phyloP scores from a whole-genome alignment of 352 stramenopile genomes.

The Phytophthora constricta region DNA sequence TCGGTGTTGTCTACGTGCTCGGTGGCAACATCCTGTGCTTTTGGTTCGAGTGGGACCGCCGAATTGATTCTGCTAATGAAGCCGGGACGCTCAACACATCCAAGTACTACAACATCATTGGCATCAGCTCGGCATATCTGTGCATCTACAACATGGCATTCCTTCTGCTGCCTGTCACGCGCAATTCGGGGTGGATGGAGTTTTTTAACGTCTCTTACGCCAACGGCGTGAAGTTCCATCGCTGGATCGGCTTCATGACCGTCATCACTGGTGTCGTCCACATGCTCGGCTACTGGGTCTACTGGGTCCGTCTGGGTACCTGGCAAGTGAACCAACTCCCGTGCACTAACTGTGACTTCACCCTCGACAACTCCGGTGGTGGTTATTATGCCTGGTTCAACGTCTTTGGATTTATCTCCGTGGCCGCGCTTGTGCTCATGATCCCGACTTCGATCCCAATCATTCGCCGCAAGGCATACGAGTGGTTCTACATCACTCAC shows the following conservation, averaged over 20 bases:
- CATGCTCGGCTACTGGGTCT: constrained; percentile 56
- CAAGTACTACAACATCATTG: constrained; percentile 68
- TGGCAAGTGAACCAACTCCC: constrained; percentile 55
- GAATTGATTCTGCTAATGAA: constrained; percentile 36
- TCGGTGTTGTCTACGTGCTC: constrained; percentile 60
- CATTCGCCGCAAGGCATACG: constrained; percentile 60
- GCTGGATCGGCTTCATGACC: constrained; percentile 67
- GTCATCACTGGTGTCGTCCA: constrained; percentile 61
- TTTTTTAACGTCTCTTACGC: constrained; percentile 71
- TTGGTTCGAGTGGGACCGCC: constrained; percentile 64
- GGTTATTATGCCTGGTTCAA: constrained; percentile 74
- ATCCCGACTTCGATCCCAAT: constrained; percentile 62
- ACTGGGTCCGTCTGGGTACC: constrained; percentile 52
- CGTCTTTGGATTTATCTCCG: constrained; percentile 57
- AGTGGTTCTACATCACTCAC: constrained; percentile 68
- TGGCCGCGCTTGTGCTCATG: constrained; percentile 56
- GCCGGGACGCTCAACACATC: constrained; percentile 47
- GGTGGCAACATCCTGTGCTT: constrained; percentile 66
- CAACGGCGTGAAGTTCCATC: constrained; percentile 66
- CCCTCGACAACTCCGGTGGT: constrained; percentile 41
- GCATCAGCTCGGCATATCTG: constrained; percentile 57
- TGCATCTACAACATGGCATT: constrained; percentile 83
- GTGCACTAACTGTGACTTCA: constrained; percentile 59
- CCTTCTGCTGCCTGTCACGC: constrained; percentile 61
- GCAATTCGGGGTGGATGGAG: constrained; percentile 72